Evolutionary conservation across 345 rosid species (phyloP), one percentile per base, ranked within the genome.

Genomic region (Pistacia integerrima): DNA sequence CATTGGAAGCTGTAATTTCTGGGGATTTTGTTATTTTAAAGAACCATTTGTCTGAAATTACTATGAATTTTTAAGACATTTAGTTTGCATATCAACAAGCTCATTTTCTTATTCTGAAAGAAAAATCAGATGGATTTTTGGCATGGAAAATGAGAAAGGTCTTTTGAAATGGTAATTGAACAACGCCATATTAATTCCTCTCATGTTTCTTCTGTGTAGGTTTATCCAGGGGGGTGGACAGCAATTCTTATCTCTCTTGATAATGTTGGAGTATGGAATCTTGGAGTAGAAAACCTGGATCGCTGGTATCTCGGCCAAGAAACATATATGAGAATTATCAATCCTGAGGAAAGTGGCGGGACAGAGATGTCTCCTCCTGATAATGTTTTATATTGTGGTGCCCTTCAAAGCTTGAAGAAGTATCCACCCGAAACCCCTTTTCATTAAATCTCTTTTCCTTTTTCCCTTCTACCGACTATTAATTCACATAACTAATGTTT

Each of bases 221-320:
- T 93, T 9, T 91, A 90, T 57, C 97, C 98, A 10, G 94, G 97
- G 62, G 98, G 84, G 66, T 96, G 99, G 98, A 90, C 98, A 12
- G 99, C 99, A 6, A 79, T 91, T 16, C 84, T 86, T 17, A 73
- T 86, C 10, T 93, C 98, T 38, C 91, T 96, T 4, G 99, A 96
- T 71, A 93, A 91, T 76, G 93, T 80, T 3, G 99, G 99, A 63
- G 86, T 89, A 30, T 96, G 99, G 99, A 92, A 93, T 85, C 82
- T 93, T 17, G 84, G 99, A 82, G 88, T 85, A 17, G 99, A 96
- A 79, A 96, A 93, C 80, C 92, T 96, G 17, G 97, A 96, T 75
- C 85, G 97, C 78, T 91, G 97, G 97, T 87, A 93, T 82, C 90
- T 96, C 5, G 99, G 99, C 20, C 92, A 87, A 78, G 97, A 96